Conservation (phyloP, 345 rosid genomes). For the Salix exigua region DNA sequence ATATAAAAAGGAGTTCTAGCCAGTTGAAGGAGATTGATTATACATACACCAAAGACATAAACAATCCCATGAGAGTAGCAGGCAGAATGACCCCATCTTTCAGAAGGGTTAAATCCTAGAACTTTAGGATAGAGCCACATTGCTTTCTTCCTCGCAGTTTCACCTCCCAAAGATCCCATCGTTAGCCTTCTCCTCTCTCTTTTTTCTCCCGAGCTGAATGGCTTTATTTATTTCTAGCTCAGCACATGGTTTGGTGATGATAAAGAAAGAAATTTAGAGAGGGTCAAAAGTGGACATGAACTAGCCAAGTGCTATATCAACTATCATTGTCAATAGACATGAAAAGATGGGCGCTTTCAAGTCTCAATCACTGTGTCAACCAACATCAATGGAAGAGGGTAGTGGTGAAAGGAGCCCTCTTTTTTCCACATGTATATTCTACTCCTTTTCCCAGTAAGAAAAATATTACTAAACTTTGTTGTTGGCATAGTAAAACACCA, state of each 20-base stretch:
- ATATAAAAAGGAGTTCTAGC: neutral
- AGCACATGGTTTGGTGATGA: conserved; percentile 25
- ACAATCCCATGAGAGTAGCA: conserved; percentile 56
- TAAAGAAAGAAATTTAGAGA: conserved; percentile 14
- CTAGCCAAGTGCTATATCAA: conserved; percentile 55
- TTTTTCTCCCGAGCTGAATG: neutral
- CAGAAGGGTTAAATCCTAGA: conserved; percentile 54
- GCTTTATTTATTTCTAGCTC: neutral
- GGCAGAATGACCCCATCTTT: conserved; percentile 85
- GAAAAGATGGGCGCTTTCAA: conserved; percentile 90
- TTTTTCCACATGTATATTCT: neutral
- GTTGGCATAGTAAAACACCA: neutral
- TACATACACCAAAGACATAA: conserved; percentile 65
- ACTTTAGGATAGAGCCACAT: conserved; percentile 72
- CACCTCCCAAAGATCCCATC: conserved; percentile 49
- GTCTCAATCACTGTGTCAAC: conserved; percentile 64
- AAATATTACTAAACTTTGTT: neutral
- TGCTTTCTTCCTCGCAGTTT: conserved; percentile 44
- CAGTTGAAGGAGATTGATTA: neutral
- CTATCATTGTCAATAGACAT: conserved; percentile 70
- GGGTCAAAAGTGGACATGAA: conserved; percentile 49
- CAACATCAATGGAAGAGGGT: conserved; percentile 36
- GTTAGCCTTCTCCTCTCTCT: neutral
- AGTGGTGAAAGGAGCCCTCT: conserved; percentile 29
- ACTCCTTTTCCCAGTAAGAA: neutral